Base-by-base conservation (phyloP, 2,329 filamentous ascomycete genomes). In the Alternaria sp. region DNA sequence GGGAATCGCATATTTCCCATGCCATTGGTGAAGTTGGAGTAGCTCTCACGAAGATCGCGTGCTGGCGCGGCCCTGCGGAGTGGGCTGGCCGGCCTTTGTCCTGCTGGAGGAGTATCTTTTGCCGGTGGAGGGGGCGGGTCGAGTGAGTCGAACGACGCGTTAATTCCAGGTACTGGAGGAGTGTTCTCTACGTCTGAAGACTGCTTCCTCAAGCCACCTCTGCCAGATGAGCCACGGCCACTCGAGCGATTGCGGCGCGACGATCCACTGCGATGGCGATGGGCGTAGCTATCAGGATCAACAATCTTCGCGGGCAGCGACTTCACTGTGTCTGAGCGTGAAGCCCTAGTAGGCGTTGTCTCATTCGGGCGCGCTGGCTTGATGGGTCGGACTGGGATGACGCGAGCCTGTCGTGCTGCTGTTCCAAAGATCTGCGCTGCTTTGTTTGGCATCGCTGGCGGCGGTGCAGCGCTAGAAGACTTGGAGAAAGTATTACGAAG, bases 111-210 rank as follows among this genome's bases (percentile, higher is more conserved):
- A 0, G 80, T 81, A 57, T 81, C 77, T 56, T 82, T 81, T 13
- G 75, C 70, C 5, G 79, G 79, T 21, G 80, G 80, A 2, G 79
- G 80, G 5, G 80, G 79, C 11, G 79, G 71, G 9, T 54, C 31
- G 8, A 55, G 51, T 21, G 58, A 62, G n/a, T 65, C 63, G 17
- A 57, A 52, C 1, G 65, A 63, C 5, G 52, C 26, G 4, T 46
- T 55, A 17, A 48, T 9, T n/a, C 40, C 10, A 4, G 42, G 23
- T 17, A 45, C 37, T 8, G 37, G 58, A 5, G 53, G 49, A 13
- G 17, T 46, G 7, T 60, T 54, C 40, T 60, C 56, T 33, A 28
- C 40, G 36, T 56, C 44, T n/a, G 37, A 28, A 14, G 52, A 53
- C 23, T 59, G 54, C 29, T 54, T 52, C 26, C 17, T 55, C 17